A percentile compares a stretch with the other conserved stretches of the same genome.
Conservation (phyloP, 208 protist genomes). For the Trypanosoma vivax region DNA sequence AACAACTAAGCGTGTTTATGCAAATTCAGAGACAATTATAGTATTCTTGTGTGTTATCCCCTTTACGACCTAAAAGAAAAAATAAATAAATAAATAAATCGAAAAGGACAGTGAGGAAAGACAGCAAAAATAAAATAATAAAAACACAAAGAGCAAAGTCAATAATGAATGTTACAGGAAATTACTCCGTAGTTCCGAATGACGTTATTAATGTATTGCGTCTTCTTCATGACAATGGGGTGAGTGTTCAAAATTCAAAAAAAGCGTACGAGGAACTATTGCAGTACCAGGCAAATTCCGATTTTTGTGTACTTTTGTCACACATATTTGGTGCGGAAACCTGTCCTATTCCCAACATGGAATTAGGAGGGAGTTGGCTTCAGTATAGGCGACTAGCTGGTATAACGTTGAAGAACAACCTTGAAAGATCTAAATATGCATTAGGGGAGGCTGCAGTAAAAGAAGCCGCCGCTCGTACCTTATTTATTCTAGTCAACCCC, state of each 20-base stretch:
- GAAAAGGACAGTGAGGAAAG: too few species aligned
- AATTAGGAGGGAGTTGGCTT: constrained; percentile 46
- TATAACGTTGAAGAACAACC: constrained; percentile 83
- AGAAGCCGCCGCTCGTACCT: constrained; percentile 51
- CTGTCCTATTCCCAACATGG: constrained; percentile 44
- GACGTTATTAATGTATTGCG: constrained; percentile 64
- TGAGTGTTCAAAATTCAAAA: constrained; percentile 75
- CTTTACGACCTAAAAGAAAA: too few species aligned
- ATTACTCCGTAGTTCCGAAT: constrained; percentile 38
- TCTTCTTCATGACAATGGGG: constrained; percentile 78
- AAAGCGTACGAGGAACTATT: constrained; percentile 74
- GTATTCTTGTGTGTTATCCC: too few species aligned
- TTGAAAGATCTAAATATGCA: constrained; percentile 44
- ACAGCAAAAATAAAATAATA: too few species aligned
- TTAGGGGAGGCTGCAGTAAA: constrained; percentile 71
- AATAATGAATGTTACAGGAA: not conserved
- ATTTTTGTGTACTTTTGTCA: constrained; percentile 72
- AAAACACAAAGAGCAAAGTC: not conserved
- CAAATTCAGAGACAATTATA: too few species aligned
- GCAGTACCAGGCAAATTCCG: constrained; percentile 71
- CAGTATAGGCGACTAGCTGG: constrained; percentile 73
- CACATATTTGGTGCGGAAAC: constrained; percentile 43
- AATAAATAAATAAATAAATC: too few species aligned
- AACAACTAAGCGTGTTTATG: too few species aligned
- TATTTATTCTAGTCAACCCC: constrained; percentile 42